Base-by-base conservation (phyloP, 2,329 filamentous ascomycete genomes). In the Cercospora brassicicola region DNA sequence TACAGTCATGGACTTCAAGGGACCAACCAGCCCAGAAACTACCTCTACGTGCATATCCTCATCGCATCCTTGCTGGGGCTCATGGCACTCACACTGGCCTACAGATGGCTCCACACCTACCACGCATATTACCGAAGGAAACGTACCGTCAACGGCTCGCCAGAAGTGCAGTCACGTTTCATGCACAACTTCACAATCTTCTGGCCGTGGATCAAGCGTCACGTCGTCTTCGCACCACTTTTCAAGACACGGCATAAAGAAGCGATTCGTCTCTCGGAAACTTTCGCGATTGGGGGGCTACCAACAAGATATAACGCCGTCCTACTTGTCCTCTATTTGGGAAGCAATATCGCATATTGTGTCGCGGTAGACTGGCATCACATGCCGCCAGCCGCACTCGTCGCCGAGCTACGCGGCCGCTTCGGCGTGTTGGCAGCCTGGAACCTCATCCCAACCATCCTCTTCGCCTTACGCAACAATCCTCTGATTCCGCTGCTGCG, bases 351-450 rank as follows among this genome's bases (percentile, higher is more conserved):
- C 48, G 88, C 89, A 9, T 96, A 95, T 81, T 94, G 91, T 77
- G 82, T 91, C 60, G 82, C 88, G 51, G 84, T 94, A 62, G 84
- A 88, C 59, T 92, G 86, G 76, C 62, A 64, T 98, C 75, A 87
- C 98, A 71, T 87, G 98, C 66, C 93, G 94, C 11, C 89, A 92
- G 48, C 91, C 94, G 78, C 98, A 98, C 36, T 42, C 3, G 36
- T 42, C 15, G 36, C 36, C 36, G 36, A 42, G 2, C 36, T 42
- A 8, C 36, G 36, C 8, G 36, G 36, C n/a, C 36, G 36, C 36
- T 42, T 42, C 3, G 36, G 36, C 36, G 36, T 42, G 7, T 42
- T 42, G 36, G 36, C 36, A 42, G 36, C 36, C 2, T 42, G 36
- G 36, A 42, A 42, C 15, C 36, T 42, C 36, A 42, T 42, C 36